These are phyloP conservation scores for Fusarium caatingaense DNA, from an alignment of 2,329 filamentous ascomycete genomes.

Conservation along the genomic window DNA sequence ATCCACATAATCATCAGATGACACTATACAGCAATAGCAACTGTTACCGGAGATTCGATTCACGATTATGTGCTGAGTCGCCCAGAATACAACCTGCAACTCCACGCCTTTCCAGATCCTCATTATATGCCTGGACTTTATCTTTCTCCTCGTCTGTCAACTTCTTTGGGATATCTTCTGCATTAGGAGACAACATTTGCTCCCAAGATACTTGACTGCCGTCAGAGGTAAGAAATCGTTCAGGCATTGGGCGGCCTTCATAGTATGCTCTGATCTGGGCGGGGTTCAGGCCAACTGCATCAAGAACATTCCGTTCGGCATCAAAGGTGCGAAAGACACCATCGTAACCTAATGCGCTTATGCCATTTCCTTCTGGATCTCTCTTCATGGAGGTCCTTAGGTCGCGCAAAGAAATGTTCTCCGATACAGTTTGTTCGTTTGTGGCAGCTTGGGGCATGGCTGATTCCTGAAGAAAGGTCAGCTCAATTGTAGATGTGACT, in stretches of 20 bases:
- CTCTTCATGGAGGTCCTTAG: not conserved
- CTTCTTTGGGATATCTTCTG: constrained; percentile 1
- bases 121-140: not conserved
- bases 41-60: not conserved
- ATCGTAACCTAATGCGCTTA: constrained; percentile 3
- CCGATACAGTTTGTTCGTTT: fast-evolving
- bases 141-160: not conserved
- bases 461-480: not conserved
- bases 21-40: fast-evolving
- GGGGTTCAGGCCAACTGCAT: not conserved
- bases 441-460: not conserved
- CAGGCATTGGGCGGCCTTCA: not conserved
- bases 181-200: not conserved
- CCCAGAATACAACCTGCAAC: not conserved
- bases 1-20: fast-evolving
- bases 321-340: constrained; percentile 9
- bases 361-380: not conserved
- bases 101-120: not conserved
- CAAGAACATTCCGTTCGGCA: not conserved
- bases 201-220: not conserved
- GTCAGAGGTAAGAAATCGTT: not conserved
- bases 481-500: fast-evolving
- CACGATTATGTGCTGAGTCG: not conserved
- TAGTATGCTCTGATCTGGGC: constrained; percentile 1
- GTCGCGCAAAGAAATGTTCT: not conserved